These are phyloP conservation scores for Amyloporia xantha DNA, from an alignment of 768 basidiomycete genomes.

Conservation along the genomic window DNA sequence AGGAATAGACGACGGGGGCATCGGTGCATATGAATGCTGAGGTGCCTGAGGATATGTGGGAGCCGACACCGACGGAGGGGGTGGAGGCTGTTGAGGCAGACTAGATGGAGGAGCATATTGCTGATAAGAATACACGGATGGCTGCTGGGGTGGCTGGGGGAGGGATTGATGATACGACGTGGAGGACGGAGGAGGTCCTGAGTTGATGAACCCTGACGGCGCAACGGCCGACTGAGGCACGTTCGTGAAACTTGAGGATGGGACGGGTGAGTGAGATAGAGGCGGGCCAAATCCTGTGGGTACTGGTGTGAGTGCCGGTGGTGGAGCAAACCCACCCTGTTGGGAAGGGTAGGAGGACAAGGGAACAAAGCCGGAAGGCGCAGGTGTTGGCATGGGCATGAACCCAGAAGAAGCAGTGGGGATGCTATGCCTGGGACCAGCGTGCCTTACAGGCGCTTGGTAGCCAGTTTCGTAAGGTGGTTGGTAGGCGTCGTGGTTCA, in stretches of 20 bases:
- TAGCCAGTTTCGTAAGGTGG: slow-evolving; percentile 40
- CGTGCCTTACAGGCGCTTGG: slow-evolving; percentile 24
- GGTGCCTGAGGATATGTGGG: slow-evolving; percentile 29
- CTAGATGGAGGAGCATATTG: slow-evolving; percentile 13
- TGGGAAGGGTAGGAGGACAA: slow-evolving; percentile 18
- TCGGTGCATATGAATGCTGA: slow-evolving; percentile 31
- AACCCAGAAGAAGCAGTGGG: slow-evolving; percentile 67
- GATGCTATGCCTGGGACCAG: slow-evolving; percentile 58
- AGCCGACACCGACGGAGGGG: slow-evolving; percentile 6
- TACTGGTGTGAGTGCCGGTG: slow-evolving; percentile 18
- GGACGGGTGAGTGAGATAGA: slow-evolving; percentile 15
- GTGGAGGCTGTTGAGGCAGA: slow-evolving; percentile 7
- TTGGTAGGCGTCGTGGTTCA: slow-evolving; percentile 36
- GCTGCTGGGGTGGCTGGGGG: slow-evolving; percentile 8
- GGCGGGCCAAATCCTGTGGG: slow-evolving; percentile 19
- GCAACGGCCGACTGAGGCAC: slow-evolving; percentile 8
- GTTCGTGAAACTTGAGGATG: slow-evolving; percentile 19
- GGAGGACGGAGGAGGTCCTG: slow-evolving; percentile 6
- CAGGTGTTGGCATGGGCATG: slow-evolving; percentile 41
- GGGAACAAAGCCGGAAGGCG: slow-evolving; percentile 28
- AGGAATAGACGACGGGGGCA: slow-evolving; percentile 16
- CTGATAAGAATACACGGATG: slow-evolving; percentile 17
- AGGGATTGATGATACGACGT: slow-evolving; percentile 9
- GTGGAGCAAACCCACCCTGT: slow-evolving; percentile 16
- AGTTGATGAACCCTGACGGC: slow-evolving; percentile 9